phyloP scores from a whole-genome alignment of 345 rosid genomes.

The Ailanthus altissimus region DNA sequence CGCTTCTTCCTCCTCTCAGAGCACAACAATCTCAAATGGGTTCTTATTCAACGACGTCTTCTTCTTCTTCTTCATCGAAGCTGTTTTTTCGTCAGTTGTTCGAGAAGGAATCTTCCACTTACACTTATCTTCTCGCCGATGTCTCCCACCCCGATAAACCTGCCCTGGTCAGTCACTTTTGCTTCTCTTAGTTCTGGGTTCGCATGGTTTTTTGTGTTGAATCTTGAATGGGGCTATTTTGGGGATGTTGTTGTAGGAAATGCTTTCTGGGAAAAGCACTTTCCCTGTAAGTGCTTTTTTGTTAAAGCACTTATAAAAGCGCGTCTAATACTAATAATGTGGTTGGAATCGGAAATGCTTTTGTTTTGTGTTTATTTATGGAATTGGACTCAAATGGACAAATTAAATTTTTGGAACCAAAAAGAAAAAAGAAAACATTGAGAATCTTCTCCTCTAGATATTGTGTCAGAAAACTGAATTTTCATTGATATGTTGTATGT shows the following conservation, averaged over 20 bases:
- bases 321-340: background rate
- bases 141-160: slow-evolving; percentile 78
- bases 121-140: slow-evolving; percentile 91
- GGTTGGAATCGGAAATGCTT: background rate
- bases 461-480: too few species aligned
- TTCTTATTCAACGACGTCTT: slow-evolving; percentile 14
- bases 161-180: slow-evolving; percentile 56
- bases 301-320: background rate
- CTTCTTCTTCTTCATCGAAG: slow-evolving; percentile 38
- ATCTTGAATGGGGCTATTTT: background rate
- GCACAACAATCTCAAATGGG: slow-evolving; percentile 32
- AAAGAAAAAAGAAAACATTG: too few species aligned
- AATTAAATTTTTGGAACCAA: background rate
- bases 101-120: slow-evolving; percentile 90
- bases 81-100: slow-evolving; percentile 87
- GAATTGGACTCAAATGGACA: background rate
- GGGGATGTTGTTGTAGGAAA: background rate
- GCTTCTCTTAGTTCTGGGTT: background rate
- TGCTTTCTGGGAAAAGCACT: background rate
- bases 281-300: background rate
- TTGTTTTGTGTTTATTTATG: background rate
- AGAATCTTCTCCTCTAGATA: background rate
- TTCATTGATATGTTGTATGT: background rate
- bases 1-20: background rate
- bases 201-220: background rate